Evolutionary conservation across 169 alveolate genomes (phyloP), one percentile per base, ranked within the genome.

Genomic region (Plasmodium ovale): DNA sequence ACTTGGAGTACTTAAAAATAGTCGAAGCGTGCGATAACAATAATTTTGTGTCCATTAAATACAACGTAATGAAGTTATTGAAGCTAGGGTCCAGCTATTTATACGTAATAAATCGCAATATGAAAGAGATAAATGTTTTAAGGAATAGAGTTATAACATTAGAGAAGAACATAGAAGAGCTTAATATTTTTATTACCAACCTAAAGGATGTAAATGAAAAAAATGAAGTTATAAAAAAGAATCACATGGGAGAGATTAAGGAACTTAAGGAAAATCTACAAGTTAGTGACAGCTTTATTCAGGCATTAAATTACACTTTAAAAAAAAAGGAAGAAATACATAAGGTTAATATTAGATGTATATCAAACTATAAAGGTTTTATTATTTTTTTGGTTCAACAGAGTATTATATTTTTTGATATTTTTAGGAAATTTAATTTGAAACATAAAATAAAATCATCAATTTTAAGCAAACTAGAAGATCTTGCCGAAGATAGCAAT

Each of bases 1-100:
- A n/a, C n/a, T n/a, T n/a, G n/a, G n/a, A n/a, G n/a, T n/a, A n/a
- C n/a, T n/a, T n/a, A n/a, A n/a, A n/a, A n/a, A n/a, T n/a, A n/a
- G n/a, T 6, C 9, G 56, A 47, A 47, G 16, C 7, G 12, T n/a
- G 23, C 10, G 82, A 82, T 31, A 54, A 65, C n/a, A 82, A 54
- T 14, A 59, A 54, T 25, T 7, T 82, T n/a, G n/a, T n/a, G n/a
- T n/a, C n/a, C 7, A 82, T 82, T 0, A 82, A 82, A 25, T 82
- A 70, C 19, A 82, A 82, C 14, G 67, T 82, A 9, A 21, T 82
- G 23, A 82, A 82, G 31, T 49, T 82, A 1, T 82, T 82, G 21
- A 82, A 82, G 23, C 25, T 82, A 10, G 84, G 90, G 0, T 64
- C 90, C 0, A 65, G 90, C 23, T 82, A 82, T 42, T 47, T 82